Conservation (phyloP, 169 alveolate species). For the Plasmodium inui region DNA sequence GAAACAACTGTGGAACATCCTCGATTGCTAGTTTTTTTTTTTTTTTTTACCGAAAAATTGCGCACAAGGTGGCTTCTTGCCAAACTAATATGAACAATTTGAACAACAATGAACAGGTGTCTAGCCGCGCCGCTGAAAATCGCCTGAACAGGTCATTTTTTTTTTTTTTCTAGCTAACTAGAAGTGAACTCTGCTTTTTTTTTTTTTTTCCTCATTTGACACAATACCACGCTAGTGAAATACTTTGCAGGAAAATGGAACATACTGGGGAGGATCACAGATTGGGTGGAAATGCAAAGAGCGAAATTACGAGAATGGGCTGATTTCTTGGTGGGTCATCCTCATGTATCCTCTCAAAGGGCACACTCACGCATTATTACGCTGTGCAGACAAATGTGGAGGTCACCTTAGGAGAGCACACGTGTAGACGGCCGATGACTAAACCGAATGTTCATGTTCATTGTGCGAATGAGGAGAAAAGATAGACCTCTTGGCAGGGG, state of each 20-base stretch:
- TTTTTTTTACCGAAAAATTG: not conserved
- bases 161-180: not conserved
- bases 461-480: not conserved
- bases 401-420: not conserved
- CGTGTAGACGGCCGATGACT: not conserved
- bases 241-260: not conserved
- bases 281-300: not conserved
- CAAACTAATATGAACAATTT: not conserved
- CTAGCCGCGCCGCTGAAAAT: not conserved
- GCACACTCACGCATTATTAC: not conserved
- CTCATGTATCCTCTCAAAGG: not conserved
- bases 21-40: not conserved
- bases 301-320: not conserved
- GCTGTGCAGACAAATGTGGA: not conserved
- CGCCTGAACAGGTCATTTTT: conserved; percentile 6
- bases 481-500: not conserved
- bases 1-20: not conserved
- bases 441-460: not conserved
- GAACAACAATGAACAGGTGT: not conserved
- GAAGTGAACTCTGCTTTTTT: not conserved
- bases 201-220: not conserved
- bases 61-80: not conserved
- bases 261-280: not conserved
- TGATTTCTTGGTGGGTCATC: not conserved
- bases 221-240: not conserved